Evolutionary conservation across 1,284 basidiomycete species (phyloP), one percentile per base, ranked within the genome.

Genomic region (Fomitopsis palustris): DNA sequence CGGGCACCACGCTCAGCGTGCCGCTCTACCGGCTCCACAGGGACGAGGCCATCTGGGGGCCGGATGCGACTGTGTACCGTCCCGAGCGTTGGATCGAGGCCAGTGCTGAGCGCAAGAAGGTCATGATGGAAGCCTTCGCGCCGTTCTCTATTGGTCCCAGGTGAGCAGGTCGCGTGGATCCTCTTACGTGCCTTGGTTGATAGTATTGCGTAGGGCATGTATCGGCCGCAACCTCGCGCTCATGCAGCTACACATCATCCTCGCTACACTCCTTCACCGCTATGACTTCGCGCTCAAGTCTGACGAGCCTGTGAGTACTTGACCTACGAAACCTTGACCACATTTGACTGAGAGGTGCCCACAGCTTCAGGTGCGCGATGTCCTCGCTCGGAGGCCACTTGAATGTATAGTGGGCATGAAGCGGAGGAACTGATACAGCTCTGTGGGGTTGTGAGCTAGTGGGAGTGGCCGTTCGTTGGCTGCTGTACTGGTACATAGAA

Each of bases 81-180:
- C 74, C 72, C 21, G 77, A 79, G 58, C 68, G 77, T 0, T 79
- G 77, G 77, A 68, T 78, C 35, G 72, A 73, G 25, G 43, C 43
- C n/a, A 41, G 33, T 23, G 25, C 23, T 16, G 66, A 62, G 4
- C 38, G 60, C 47, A 55, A 60, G 38, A 57, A 56, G 33, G 29
- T 23, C 27, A 55, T 55, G 35, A 58, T 51, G 45, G 64, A 63
- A 23, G 59, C 61, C 2, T 67, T 67, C 53, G 56, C 54, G 17
- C 64, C 66, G 1, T 67, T 67, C 51, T 64, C 62, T 3, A n/a
- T 64, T 33, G 43, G 43, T 27, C 43, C 43, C 21, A 45, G 43
- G 43, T 45, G 16, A 45, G 43, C 6, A 14, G 5, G 19, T 17
- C 23, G 43, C 41, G 17, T 19, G 17, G 9, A 25, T 3, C 38